These are phyloP conservation scores for Pseudogymnoascus pannorum DNA, from an alignment of 2,329 filamentous ascomycete species.

Conservation along the genomic window DNA sequence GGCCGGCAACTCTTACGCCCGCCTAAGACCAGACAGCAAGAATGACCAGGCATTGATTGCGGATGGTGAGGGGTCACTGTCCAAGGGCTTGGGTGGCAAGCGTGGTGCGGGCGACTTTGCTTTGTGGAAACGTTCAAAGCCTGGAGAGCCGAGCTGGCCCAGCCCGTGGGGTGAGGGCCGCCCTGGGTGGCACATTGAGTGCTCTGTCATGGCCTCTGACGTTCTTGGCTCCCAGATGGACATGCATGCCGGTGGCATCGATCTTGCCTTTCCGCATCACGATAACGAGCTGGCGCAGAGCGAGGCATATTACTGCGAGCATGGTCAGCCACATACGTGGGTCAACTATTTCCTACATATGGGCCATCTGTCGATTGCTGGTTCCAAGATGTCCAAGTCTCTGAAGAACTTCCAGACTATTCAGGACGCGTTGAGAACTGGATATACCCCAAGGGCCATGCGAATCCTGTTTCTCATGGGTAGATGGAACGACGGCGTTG, in stretches of 20 bases:
- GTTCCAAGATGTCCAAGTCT: slow-evolving; percentile 93
- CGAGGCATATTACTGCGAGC: slow-evolving; percentile 62
- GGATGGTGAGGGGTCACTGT: slow-evolving; percentile 82
- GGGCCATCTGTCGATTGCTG: slow-evolving; percentile 83
- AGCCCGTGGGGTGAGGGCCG: slow-evolving; percentile 82
- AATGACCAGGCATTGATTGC: slow-evolving; percentile 77
- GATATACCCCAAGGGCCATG: slow-evolving; percentile 71
- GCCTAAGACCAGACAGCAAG: slow-evolving; percentile 76
- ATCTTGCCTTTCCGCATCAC: slow-evolving; percentile 85
- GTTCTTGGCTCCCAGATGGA: slow-evolving; percentile 81
- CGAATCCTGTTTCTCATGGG: slow-evolving; percentile 83
- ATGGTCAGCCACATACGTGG: slow-evolving; percentile 59
- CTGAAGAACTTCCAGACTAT: slow-evolving; percentile 96
- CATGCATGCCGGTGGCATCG: slow-evolving; percentile 87
- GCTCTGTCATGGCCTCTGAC: slow-evolving; percentile 89
- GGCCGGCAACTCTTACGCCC: slow-evolving; percentile 76
- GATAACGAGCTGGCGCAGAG: slow-evolving; percentile 89
- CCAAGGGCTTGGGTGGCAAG: slow-evolving; percentile 57
- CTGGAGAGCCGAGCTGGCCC: slow-evolving; percentile 84
- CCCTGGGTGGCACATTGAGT: slow-evolving; percentile 96
- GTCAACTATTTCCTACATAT: slow-evolving; percentile 95
- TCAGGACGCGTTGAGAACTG: slow-evolving; percentile 63
- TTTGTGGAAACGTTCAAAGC: slow-evolving; percentile 87
- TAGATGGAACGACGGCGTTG: slow-evolving; percentile 83
- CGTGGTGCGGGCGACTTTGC: slow-evolving; percentile 78